Evolutionary conservation across 78 protist species (phyloP).

Genomic region (Chrysochromulina parva): DNA sequence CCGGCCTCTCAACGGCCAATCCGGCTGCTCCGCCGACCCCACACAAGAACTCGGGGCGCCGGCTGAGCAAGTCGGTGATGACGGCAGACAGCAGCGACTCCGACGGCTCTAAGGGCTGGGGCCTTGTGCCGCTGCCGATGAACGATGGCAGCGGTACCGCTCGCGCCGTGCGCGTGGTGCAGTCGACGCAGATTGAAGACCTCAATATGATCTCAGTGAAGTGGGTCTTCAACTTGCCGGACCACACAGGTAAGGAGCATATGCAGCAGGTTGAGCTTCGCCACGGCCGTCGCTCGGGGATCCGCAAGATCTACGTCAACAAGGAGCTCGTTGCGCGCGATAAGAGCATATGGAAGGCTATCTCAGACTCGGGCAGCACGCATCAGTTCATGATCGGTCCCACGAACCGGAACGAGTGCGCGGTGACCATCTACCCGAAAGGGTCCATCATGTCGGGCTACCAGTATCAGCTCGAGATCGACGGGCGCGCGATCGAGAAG

Average conservation of each 20-base stretch:
- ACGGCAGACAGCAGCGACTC: no score
- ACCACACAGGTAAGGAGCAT: neutral
- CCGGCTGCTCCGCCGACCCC: no score
- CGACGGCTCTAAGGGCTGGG: no score
- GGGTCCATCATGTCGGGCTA: neutral
- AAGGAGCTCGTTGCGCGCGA: neutral
- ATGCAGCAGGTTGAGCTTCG: neutral
- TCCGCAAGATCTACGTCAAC: conserved; percentile 6
- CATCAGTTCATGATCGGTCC: no score
- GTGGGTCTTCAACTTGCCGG: neutral
- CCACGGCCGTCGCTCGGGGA: neutral
- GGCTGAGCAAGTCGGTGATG: no score
- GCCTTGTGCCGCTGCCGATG: neutral
- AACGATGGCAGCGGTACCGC: neutral
- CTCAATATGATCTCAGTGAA: neutral
- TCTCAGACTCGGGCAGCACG: no score
- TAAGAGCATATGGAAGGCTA: neutral
- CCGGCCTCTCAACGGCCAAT: no score
- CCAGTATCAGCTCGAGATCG: neutral
- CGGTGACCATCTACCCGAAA: neutral
- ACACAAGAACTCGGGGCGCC: no score
- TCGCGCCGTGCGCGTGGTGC: neutral
- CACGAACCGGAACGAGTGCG: no score
- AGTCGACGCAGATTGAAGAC: neutral
- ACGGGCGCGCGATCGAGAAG: neutral